Percentiles rank a stretch among this genome's conserved stretches.
Conservation (phyloP, 108 stramenopile species). For the Cyclostephanos tholiformis region DNA sequence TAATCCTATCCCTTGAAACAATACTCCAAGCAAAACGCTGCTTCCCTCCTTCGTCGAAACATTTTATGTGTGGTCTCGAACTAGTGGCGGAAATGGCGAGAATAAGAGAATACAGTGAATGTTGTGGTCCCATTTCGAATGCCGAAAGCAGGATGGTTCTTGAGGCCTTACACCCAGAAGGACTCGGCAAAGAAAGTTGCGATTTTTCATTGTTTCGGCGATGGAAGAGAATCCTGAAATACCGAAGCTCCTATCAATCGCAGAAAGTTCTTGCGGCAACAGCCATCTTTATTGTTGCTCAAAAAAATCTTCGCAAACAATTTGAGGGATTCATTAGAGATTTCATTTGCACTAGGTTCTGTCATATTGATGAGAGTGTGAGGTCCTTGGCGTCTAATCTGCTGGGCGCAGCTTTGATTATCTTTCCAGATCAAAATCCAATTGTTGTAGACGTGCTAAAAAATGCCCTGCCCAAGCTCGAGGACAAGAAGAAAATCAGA, state of each 20-base stretch:
- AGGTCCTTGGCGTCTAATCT: conserved; percentile 35
- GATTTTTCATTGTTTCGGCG: conserved; percentile 39
- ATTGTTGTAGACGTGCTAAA: conserved; percentile 34
- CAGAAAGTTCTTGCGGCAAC: conserved; percentile 33
- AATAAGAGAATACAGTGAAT: conserved; percentile 33
- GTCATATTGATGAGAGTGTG: conserved; percentile 39
- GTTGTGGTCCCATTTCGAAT: conserved; percentile 19
- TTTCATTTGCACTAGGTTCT: conserved; percentile 43
- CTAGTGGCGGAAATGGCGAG: conserved; percentile 24
- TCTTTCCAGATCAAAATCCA: conserved; percentile 29
- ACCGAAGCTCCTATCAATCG: conserved; percentile 25
- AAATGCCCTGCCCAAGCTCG: conserved; percentile 30
- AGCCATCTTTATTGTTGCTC: conserved; percentile 23
- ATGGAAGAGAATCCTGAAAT: conserved; percentile 36
- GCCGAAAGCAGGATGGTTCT: conserved; percentile 37
- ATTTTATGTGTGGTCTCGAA: conserved; percentile 49
- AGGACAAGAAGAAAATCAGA: conserved; percentile 32
- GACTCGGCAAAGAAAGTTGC: conserved; percentile 26
- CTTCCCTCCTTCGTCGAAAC: conserved; percentile 28
- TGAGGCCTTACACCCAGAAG: conserved; percentile 45
- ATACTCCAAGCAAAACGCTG: conserved; percentile 47
- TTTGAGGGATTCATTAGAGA: conserved; percentile 27
- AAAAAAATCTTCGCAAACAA: conserved; percentile 29
- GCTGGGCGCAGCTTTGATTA: conserved; percentile 37
- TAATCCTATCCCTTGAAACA: conserved; percentile 38